These are phyloP conservation scores for Trichoderma harzianum DNA, from an alignment of 2,329 filamentous ascomycete genomes.

Conservation along the genomic window DNA sequence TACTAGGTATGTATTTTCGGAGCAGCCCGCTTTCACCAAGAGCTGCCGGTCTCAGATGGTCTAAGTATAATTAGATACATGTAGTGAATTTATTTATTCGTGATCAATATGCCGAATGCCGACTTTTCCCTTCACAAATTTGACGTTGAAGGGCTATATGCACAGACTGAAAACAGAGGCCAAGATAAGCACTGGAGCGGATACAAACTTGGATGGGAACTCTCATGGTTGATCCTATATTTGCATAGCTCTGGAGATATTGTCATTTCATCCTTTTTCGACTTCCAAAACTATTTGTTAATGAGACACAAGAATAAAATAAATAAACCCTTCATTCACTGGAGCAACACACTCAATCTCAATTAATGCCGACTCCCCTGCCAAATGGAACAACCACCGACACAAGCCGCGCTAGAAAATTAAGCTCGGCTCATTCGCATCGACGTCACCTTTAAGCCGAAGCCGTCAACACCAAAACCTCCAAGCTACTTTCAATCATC, in stretches of 20 bases:
- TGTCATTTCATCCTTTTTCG: neutral
- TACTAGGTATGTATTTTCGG: neutral
- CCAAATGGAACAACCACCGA: conserved; percentile 1
- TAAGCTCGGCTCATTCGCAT: conserved; percentile 6
- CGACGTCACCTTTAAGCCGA: conserved; percentile 17
- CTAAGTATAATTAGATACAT: neutral
- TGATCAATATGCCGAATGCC: neutral
- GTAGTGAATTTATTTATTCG: neutral
- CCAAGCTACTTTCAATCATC: neutral
- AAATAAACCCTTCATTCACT: neutral
- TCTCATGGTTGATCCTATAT: neutral
- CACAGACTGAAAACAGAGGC: neutral
- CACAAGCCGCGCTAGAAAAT: conserved; percentile 10
- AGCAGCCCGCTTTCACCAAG: neutral
- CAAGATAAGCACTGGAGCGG: neutral
- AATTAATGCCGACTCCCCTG: neutral
- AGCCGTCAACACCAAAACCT: neutral
- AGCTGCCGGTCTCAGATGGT: neutral
- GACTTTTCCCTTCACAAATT: neutral
- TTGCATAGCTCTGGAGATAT: neutral
- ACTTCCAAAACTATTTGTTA: neutral
- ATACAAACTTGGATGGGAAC: neutral
- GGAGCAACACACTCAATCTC: neutral
- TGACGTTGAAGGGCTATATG: neutral
- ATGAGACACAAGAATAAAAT: neutral